Percentiles rank a stretch among this genome's conserved stretches.
Conservation (phyloP, 2,329 filamentous ascomycete species). For the Aspergillus thermomutatus region DNA sequence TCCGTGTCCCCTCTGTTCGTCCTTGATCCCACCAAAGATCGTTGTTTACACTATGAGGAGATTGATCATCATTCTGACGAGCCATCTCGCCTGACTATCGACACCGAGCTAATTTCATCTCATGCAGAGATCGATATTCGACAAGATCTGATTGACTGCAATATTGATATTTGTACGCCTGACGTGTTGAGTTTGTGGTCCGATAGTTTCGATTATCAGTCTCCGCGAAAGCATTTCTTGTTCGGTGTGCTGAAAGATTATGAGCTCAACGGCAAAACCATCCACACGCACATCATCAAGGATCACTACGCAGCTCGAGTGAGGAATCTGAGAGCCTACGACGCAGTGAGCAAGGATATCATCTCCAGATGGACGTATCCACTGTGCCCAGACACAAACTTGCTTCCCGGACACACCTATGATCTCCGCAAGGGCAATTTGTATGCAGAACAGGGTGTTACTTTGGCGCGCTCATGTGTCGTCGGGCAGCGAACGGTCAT, state of each 20-base stretch:
- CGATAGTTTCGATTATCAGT: constrained; percentile 95
- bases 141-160: constrained; percentile 85
- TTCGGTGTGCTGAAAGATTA: constrained; percentile 94
- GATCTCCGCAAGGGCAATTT: constrained; percentile 65
- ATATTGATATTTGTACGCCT: constrained; percentile 95
- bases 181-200: constrained; percentile 94
- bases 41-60: constrained; percentile 93
- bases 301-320: constrained; percentile 84
- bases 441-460: constrained; percentile 75
- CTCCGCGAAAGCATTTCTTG: constrained; percentile 82
- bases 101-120: constrained; percentile 72
- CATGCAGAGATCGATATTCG: constrained; percentile 77
- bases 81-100: constrained; percentile 59
- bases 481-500: constrained; percentile 69
- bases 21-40: constrained; percentile 72
- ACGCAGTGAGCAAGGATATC: constrained; percentile 83
- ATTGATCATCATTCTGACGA: constrained; percentile 64
- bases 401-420: constrained; percentile 75
- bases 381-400: constrained; percentile 82
- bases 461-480: constrained; percentile 67
- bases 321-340: constrained; percentile 82
- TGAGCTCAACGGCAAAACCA: constrained; percentile 95
- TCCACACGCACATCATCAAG: constrained; percentile 81
- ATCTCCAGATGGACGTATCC: constrained; percentile 84
- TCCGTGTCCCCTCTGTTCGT: constrained; percentile 79